Conservation (phyloP, 129 eudicot genomes). For the Pittosporum tobira region DNA sequence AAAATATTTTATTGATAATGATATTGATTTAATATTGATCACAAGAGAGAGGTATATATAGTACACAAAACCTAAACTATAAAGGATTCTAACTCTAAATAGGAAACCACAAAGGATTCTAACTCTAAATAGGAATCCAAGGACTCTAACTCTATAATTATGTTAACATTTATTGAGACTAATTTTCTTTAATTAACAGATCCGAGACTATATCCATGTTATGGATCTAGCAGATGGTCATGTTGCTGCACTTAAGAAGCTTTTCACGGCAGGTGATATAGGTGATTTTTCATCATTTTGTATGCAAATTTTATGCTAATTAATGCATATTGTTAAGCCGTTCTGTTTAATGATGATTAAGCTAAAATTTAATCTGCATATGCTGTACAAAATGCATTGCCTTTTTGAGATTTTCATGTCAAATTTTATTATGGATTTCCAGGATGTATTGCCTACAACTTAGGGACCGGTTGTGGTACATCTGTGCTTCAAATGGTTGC, state of each 20-base stretch:
- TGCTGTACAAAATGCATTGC: background rate
- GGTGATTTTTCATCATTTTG: conserved; percentile 33
- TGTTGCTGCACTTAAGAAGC: conserved; percentile 80
- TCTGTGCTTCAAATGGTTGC: conserved; percentile 95
- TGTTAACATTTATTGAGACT: too few species aligned
- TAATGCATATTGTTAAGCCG: background rate
- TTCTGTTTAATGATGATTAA: background rate
- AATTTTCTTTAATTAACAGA: conserved; percentile 22
- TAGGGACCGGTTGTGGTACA: conserved; percentile 86
- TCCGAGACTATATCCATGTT: conserved; percentile 91
- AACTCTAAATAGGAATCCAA: too few species aligned
- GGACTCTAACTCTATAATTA: too few species aligned
- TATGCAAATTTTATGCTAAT: background rate
- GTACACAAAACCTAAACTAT: too few species aligned
- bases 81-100: too few species aligned
- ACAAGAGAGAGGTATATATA: too few species aligned
- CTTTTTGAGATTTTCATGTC: too few species aligned
- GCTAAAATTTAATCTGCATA: background rate
- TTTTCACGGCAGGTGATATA: conserved; percentile 41
- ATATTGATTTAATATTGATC: too few species aligned
- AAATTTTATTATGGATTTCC: background rate
- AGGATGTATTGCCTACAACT: conserved; percentile 87
- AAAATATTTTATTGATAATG: too few species aligned
- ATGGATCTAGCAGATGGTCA: conserved; percentile 99
- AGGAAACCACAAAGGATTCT: too few species aligned